Base-by-base conservation (phyloP, 139 green algal genomes). In the Coccomyxa sp. region DNA sequence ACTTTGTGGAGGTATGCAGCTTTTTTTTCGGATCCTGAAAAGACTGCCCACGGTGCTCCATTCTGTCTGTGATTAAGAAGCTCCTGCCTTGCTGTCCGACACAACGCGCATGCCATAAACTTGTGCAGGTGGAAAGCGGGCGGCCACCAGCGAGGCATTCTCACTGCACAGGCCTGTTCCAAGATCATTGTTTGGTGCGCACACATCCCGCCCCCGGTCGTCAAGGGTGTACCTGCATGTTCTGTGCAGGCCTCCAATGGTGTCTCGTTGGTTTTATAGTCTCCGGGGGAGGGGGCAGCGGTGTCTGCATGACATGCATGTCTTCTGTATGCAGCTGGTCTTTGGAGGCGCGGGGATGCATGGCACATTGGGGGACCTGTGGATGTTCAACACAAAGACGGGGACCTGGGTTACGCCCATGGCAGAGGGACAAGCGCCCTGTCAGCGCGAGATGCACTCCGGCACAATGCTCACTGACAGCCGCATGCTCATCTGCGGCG, bases 261-360 rank as follows among this genome's bases (percentile, higher is more conserved):
- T 51, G 38, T 7, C 7, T 51, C 3, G 38, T 51, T 51, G 38
- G 3, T 3, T 51, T 51, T 51, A 51, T 51, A 51, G 7, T 51
- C 7, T 51, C 38, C 38, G 38, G 38, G 38, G 38, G 3, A 51
- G 38, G 38, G n/a, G n/a, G n/a, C n/a, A 51, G 7, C 38, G 7
- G 7, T 51, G 38, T 51, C 38, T n/a, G 32, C 32, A 16, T 71
- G 9, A 71, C 18, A 71, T 71, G 80, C 67, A 79, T 23, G 13
- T 21, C 28, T 31, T 78, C 25, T 28, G 59, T 31, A 15, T 82
- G 82, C 87, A 93, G 90, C 66, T 94, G 27, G 67, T 95, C 7
- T 94, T 93, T 85, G 92, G 92, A 23, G 92, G 92, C 27, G 90
- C 88, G 15, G 90, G 92, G n/a, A 82, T 86, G 76, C 79, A 90